Evolutionary conservation across 768 basidiomycete genomes (phyloP), one percentile per base, ranked within the genome.

Genomic region (Leccinum boreale): DNA sequence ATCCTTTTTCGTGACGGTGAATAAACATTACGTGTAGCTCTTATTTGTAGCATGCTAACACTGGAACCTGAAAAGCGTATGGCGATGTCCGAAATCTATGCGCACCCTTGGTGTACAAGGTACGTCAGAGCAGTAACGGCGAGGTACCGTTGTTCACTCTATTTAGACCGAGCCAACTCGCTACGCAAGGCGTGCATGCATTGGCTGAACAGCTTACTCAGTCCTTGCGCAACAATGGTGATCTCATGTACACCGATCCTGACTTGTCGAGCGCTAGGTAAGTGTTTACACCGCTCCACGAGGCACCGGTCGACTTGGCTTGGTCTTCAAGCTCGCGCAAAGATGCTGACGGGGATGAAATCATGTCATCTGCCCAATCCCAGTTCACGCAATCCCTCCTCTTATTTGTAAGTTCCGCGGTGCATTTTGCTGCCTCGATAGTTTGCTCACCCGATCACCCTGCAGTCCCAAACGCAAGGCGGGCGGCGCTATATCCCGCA

Each of bases 351-450:
- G 84, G 77, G 14, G 86, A 88, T 63, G 71, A 79, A 45, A 73
- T 81, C 59, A 88, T 89, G 85, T 70, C 78, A 24, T 78, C 85
- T 3, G 80, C 78, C 51, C 75, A 77, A 44, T 85, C 89, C 0
- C 89, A 91, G 63, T 94, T 94, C 70, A 90, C 90, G 0, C 89
- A 90, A 64, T 78, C 85, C 0, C 78, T 94, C 17, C 81, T 90
- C 76, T 80, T 94, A 52, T 94, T 93, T 76, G 92, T 93, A 63
- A 57, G 89, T 57, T 56, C 29, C 28, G 36, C 7, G 5, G 21
- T 19, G 17, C 17, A 24, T 49, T 11, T 19, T 28, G 23, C 21
- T 4, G 5, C 9, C 26, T 44, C 23, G 12, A 36, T 2, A 21
- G 5, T 39, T 23, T 21, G 24, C 55, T 36, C 33, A 51, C 46